Evolutionary conservation across 148 eudicot genomes (phyloP), one percentile per base, ranked within the genome.

Genomic region (Simmondsia chinensis): DNA sequence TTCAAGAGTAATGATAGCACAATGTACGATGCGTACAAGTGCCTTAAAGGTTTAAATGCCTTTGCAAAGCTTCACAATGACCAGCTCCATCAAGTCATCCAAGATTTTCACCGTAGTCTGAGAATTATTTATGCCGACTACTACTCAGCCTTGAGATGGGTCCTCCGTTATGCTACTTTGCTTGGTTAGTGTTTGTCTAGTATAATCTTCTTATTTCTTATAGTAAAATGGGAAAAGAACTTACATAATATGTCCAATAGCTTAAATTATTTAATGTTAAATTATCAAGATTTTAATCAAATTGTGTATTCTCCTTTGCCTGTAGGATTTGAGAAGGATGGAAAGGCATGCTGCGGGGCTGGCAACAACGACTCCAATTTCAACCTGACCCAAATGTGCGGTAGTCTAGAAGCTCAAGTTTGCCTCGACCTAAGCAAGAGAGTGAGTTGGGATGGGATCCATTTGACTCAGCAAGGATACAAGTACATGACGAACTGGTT

Each of bases 391-490:
- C 3, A 17, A 2, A 9, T 0, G 5, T 54, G 59, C 16, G 59
- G 59, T n/a, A 39, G 11, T 14, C 22, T 15, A 0, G 23, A 7
- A 0, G 41, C 41, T 9, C 11, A 15, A 6, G 40, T 24, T 0
- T 54, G 59, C 24, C 24, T 4, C 3, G 27, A 54, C 12, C 59
- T 49, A 0, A n/a, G 3, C 4, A 31, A 23, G 11, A 18, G 5
- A 1, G 21, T 54, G 5, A 41, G 31, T 8, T 54, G 59, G 50
- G 59, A 54, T 54, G 59, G 50, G 33, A 5, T 54, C 9, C 59
- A 54, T 11, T 7, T 33, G 24, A 54, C 48, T 4, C 20, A 54
- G 4, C 5, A 21, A 9, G 59, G 48, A 3, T 12, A 54, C n/a
- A 23, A 32, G 34, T 2, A 6, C 4, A 3, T 54, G 22, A 39